These are phyloP conservation scores for Yarrowia sp. DNA, from an alignment of 805 yeast species.

Conservation along the genomic window DNA sequence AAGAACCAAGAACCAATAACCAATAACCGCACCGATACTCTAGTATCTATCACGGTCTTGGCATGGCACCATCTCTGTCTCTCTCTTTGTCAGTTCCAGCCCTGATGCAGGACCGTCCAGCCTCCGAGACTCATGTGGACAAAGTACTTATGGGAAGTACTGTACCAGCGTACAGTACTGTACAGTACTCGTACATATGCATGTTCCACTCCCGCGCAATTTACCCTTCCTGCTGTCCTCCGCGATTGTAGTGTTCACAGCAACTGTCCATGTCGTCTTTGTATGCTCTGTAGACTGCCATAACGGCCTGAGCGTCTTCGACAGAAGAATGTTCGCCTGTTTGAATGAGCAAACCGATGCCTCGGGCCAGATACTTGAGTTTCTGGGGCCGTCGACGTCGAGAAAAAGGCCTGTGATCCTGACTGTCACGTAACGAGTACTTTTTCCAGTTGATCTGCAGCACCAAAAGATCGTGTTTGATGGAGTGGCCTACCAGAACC, in stretches of 20 bases:
- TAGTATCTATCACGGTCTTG: too few species aligned
- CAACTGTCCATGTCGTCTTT: constrained; percentile 38
- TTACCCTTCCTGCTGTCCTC: too few species aligned
- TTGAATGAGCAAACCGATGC: constrained; percentile 79
- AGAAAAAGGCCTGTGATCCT: constrained; percentile 53
- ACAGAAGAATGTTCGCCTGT: constrained; percentile 77
- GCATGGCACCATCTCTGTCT: neutral
- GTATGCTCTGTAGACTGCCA: constrained; percentile 64
- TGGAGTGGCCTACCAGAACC: constrained; percentile 75
- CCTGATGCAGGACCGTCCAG: neutral
- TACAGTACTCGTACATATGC: too few species aligned
- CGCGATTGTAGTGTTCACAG: neutral
- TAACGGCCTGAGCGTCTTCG: constrained; percentile 86
- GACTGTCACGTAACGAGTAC: constrained; percentile 66
- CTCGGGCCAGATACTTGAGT: constrained; percentile 51
- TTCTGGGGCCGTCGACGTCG: constrained; percentile 2
- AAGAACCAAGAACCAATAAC: too few species aligned
- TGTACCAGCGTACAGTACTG: too few species aligned
- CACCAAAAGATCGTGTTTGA: constrained; percentile 71
- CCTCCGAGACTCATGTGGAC: neutral
- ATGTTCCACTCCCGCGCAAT: too few species aligned
- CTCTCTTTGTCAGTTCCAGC: too few species aligned
- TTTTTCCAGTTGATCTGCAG: constrained; percentile 67
- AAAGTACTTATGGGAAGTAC: neutral
- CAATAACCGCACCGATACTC: too few species aligned